A percentile compares a stretch with the other conserved stretches of the same genome.
Evolutionary conservation across 2,329 filamentous ascomycete species (phyloP).

Genomic region (Botrytis aclada): DNA sequence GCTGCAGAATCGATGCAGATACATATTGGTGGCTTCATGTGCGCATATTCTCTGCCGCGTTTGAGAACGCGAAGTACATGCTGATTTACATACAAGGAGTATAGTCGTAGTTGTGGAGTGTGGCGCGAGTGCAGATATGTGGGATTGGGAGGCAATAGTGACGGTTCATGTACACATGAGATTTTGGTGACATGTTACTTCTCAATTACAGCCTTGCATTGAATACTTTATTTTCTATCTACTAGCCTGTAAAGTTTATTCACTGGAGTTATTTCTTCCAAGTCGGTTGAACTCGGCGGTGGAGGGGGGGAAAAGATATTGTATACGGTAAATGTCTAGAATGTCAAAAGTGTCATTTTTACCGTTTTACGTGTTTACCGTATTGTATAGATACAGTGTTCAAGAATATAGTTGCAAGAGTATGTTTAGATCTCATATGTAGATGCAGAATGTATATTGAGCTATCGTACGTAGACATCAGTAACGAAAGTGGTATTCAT

Average conservation of each 20-base stretch:
- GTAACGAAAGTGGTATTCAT: not conserved
- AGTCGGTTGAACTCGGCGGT: not conserved
- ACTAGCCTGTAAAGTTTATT: not conserved
- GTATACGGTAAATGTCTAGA: not conserved
- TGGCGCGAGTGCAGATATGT: not conserved
- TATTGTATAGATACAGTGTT: not conserved
- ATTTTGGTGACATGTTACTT: not conserved
- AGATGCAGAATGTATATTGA: not conserved
- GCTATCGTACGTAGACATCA: not conserved
- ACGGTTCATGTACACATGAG: not conserved
- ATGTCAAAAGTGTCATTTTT: not conserved
- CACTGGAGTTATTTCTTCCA: too few relatives aligned
- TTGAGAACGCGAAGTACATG: conserved; percentile 10
- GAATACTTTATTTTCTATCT: not conserved
- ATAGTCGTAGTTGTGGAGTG: not conserved
- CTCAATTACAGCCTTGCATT: not conserved
- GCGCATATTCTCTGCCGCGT: not conserved
- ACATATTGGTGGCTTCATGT: not conserved
- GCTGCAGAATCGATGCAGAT: not conserved
- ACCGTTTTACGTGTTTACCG: not conserved
- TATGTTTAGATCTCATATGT: not conserved
- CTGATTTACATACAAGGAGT: not conserved
- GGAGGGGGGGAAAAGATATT: not conserved
- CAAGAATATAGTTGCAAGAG: not conserved
- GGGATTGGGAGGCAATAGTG: not conserved